Evolutionary conservation across 805 yeast species (phyloP).

Genomic region (Candida ponderosae): DNA sequence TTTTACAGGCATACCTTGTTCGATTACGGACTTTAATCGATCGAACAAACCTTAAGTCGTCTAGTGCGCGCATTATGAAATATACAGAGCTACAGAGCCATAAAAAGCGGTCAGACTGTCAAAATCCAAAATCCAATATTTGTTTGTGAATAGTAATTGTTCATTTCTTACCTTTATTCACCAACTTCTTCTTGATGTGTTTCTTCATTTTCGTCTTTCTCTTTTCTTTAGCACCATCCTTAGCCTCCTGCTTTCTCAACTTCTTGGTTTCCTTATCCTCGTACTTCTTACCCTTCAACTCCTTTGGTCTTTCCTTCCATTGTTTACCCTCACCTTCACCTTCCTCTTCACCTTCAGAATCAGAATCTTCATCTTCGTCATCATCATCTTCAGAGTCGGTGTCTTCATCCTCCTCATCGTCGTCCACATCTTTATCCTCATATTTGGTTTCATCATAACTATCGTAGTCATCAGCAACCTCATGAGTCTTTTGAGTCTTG

Average conservation of each 20-base stretch:
- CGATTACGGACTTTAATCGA: too few species aligned
- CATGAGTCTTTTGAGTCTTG: constrained; percentile 24
- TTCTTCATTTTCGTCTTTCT: constrained; percentile 79
- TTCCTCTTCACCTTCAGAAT: constrained; percentile 26
- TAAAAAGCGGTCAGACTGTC: too few species aligned
- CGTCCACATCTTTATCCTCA: constrained; percentile 8
- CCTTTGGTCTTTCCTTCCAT: constrained; percentile 28
- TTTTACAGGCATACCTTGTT: too few species aligned
- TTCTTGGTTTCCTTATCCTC: constrained; percentile 76
- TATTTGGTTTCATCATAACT: constrained; percentile 8
- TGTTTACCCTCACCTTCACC: constrained; percentile 24
- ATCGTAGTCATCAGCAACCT: constrained; percentile 23
- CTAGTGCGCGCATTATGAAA: too few species aligned
- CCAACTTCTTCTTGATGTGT: constrained; percentile 68
- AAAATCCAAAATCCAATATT: too few species aligned
- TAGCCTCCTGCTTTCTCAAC: constrained; percentile 66
- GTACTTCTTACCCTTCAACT: constrained; percentile 63
- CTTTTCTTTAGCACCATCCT: constrained; percentile 70
- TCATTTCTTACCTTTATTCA: constrained; percentile 39
- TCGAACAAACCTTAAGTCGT: too few species aligned
- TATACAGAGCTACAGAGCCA: too few species aligned
- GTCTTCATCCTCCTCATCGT: constrained; percentile 19
- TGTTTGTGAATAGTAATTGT: too few species aligned
- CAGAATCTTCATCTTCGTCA: constrained; percentile 24
- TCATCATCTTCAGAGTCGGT: constrained; percentile 20